These are phyloP conservation scores for Penicillium sclerotigenum DNA, from an alignment of 2,329 filamentous ascomycete species.

Conservation along the genomic window DNA sequence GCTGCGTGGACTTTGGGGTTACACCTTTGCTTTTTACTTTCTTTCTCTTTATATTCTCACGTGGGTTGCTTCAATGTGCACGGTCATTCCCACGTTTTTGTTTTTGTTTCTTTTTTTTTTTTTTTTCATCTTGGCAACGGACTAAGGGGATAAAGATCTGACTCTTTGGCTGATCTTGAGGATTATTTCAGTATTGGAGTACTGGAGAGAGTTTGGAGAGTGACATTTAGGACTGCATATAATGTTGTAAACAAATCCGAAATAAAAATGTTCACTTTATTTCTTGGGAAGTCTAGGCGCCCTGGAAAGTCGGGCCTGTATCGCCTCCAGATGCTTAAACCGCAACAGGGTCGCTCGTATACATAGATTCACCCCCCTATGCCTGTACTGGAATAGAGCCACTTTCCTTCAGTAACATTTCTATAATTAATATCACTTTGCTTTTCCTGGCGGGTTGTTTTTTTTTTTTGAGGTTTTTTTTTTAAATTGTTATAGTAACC, in stretches of 20 bases:
- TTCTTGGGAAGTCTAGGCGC: not conserved
- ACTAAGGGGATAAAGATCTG: constrained; percentile 30
- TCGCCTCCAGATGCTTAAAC: not conserved
- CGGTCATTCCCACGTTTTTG: constrained; percentile 5
- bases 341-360: constrained; percentile 2
- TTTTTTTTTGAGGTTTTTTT: not conserved
- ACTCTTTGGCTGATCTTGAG: constrained; percentile 12
- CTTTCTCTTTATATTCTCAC: constrained; percentile 1
- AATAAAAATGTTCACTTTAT: too few species aligned
- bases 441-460: not conserved
- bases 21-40: constrained; percentile 9
- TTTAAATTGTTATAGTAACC: not conserved
- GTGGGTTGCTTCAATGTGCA: constrained; percentile 3
- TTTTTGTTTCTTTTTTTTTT: not conserved
- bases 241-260: too few species aligned
- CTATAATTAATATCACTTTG: not conserved
- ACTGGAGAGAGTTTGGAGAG: not conserved
- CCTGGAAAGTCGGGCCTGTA: not conserved
- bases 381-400: not conserved
- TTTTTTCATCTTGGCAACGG: constrained; percentile 18
- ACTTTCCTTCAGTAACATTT: not conserved
- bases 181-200: not conserved
- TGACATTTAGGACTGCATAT: not conserved
- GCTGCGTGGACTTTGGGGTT: constrained; percentile 17
- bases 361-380: constrained; percentile 3